phyloP scores from a whole-genome alignment of 225 moss, liverwort and hornwort genomes.

The Physcomitrium patens region DNA sequence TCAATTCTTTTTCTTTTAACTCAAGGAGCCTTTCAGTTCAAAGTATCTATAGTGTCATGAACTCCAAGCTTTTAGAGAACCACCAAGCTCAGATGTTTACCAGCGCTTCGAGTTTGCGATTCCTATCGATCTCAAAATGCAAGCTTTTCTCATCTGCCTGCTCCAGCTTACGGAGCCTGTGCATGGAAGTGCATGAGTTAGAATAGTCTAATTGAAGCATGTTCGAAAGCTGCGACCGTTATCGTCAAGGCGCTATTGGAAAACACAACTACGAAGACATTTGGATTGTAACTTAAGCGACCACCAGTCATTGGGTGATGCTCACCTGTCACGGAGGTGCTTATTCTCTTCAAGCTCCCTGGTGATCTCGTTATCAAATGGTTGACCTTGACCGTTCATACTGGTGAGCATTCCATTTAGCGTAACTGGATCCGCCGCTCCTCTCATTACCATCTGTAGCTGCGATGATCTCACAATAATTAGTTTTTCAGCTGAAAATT shows the following conservation, averaged over 20 bases:
- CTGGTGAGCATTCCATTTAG: slow-evolving; percentile 27
- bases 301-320: background rate
- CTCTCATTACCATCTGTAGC: slow-evolving; percentile 32
- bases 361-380: slow-evolving; percentile 39
- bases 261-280: background rate
- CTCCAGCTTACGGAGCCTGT: slow-evolving; percentile 39
- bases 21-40: background rate
- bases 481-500: background rate
- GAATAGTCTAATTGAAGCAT: background rate
- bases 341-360: slow-evolving; percentile 47
- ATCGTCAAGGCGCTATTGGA: background rate
- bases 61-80: background rate
- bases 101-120: slow-evolving; percentile 39
- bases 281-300: background rate
- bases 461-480: background rate
- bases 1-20: background rate
- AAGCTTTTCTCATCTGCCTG: slow-evolving; percentile 27
- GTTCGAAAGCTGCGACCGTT: no score
- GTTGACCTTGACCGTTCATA: slow-evolving; percentile 29
- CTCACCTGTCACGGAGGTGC: slow-evolving; percentile 35
- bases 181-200: background rate
- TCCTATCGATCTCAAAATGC: slow-evolving; percentile 40
- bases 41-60: background rate
- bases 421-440: slow-evolving; percentile 21
- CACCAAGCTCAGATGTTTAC: slow-evolving; percentile 27